Evolutionary conservation across 2,329 filamentous ascomycete genomes (phyloP).

Genomic region (Graphilbum fragrans): DNA sequence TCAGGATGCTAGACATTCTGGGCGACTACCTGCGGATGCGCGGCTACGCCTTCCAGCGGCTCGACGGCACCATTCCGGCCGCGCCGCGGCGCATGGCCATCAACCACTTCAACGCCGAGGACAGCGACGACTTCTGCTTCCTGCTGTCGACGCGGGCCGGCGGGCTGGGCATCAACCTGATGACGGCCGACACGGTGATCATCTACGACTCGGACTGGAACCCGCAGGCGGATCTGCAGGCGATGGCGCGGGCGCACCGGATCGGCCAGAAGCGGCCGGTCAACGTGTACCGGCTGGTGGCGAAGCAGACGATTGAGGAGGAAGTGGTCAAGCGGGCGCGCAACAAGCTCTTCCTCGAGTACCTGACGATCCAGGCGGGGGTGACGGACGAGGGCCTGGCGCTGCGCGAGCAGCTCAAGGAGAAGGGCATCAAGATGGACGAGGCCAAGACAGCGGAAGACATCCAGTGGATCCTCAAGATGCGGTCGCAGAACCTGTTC

Average conservation of each 20-base stretch:
- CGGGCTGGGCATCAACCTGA: conserved; percentile 96
- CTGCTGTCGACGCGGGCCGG: conserved; percentile 88
- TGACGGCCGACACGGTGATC: conserved; percentile 96
- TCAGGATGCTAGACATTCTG: conserved; percentile 93
- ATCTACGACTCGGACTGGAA: conserved; percentile 99
- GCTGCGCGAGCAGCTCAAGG: conserved; percentile 60
- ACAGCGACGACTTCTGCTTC: conserved; percentile 93
- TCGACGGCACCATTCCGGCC: conserved; percentile 90
- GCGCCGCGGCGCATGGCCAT: conserved; percentile 84
- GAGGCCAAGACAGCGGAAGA: conserved; percentile 88
- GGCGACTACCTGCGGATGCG: conserved; percentile 87
- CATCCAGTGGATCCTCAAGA: conserved; percentile 92
- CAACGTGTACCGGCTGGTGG: conserved; percentile 90
- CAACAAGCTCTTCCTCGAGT: conserved; percentile 95
- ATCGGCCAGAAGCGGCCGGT: conserved; percentile 95
- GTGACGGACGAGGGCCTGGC: conserved; percentile 92
- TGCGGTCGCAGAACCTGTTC: conserved; percentile 98
- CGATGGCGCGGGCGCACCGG: conserved; percentile 95
- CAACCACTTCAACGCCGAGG: conserved; percentile 96
- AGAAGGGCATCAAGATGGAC: conserved; percentile 59
- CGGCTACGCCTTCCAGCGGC: conserved; percentile 87
- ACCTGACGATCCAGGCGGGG: conserved; percentile 91
- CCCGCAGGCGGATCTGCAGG: conserved; percentile 92
- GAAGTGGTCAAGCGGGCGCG: conserved; percentile 92
- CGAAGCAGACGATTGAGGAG: conserved; percentile 96